Evolutionary conservation across 345 rosid genomes (phyloP).

Genomic region (Lenwebbia sp.): DNA sequence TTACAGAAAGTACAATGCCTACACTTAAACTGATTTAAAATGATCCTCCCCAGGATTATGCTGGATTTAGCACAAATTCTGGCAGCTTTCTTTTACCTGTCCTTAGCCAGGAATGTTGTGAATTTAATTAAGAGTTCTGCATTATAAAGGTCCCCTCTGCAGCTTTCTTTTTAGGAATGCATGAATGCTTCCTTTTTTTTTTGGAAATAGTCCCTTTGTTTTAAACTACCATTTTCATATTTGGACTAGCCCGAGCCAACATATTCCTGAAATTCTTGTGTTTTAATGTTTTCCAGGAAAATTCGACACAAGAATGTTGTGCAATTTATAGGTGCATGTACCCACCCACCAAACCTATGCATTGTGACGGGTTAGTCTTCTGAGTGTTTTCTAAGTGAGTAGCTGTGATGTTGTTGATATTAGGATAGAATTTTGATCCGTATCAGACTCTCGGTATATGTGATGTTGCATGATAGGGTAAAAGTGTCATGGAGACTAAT

Average conservation of each 20-base stretch:
- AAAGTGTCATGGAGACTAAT: not conserved
- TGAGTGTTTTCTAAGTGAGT: not conserved
- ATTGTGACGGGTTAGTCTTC: constrained; percentile 74
- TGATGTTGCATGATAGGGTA: not conserved
- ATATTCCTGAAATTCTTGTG: not conserved
- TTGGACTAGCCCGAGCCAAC: not conserved
- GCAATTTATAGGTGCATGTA: constrained; percentile 93
- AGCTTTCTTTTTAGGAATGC: not conserved
- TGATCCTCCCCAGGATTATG: not conserved
- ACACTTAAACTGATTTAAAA: not conserved
- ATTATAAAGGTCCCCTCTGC: not conserved
- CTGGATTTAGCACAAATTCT: not conserved
- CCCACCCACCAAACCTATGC: constrained; percentile 72
- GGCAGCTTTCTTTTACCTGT: not conserved
- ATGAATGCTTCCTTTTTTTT: not conserved
- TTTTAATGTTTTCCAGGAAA: constrained; percentile 45
- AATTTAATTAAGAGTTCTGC: not conserved
- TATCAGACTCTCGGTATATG: not conserved
- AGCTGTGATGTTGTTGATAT: not conserved
- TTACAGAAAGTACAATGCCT: not conserved
- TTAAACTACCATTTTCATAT: not conserved
- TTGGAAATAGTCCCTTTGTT: not conserved
- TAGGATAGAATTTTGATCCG: not conserved
- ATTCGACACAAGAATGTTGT: constrained; percentile 88
- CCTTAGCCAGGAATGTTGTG: not conserved